phyloP scores from a whole-genome alignment of 1,284 basidiomycete species.

The Rhodotorula sp. region DNA sequence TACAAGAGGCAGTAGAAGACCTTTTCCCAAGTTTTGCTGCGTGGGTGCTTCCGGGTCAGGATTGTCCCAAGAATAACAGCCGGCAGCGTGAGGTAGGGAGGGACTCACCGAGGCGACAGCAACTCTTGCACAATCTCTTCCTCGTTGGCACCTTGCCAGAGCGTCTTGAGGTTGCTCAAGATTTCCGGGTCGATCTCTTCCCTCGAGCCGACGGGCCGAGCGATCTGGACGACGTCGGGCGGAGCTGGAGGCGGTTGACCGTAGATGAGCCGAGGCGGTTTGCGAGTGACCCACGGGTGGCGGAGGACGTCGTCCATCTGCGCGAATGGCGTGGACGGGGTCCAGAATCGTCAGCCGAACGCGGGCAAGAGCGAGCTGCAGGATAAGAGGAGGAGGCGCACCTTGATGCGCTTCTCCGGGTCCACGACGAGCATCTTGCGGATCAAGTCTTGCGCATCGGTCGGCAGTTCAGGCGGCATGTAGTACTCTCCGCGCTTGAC shows the following conservation, averaged over 20 bases:
- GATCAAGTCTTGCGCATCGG: slow-evolving; percentile 77
- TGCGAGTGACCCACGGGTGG: slow-evolving; percentile 84
- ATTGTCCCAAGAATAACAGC: not conserved
- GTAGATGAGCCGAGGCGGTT: slow-evolving; percentile 56
- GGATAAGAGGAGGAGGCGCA: slow-evolving; percentile 51
- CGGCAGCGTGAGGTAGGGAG: not conserved
- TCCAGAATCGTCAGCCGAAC: not conserved
- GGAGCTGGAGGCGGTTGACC: slow-evolving; percentile 60
- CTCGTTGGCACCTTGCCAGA: slow-evolving; percentile 79
- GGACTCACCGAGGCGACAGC: slow-evolving; percentile 53
- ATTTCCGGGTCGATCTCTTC: slow-evolving; percentile 83
- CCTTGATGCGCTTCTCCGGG: slow-evolving; percentile 76
- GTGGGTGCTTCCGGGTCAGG: slow-evolving; percentile 48
- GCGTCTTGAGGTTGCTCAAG: slow-evolving; percentile 80
- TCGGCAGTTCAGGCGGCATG: slow-evolving; percentile 77
- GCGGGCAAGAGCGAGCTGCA: not conserved
- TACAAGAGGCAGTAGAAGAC: slow-evolving; percentile 82
- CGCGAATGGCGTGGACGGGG: not conserved
- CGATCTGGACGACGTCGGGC: slow-evolving; percentile 67
- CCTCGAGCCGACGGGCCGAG: slow-evolving; percentile 61
- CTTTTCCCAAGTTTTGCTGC: slow-evolving; percentile 82
- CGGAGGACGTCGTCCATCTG: slow-evolving; percentile 77
- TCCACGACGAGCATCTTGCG: slow-evolving; percentile 83
- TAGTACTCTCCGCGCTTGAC: slow-evolving; percentile 77
- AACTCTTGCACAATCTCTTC: slow-evolving; percentile 69